Conservation (phyloP, 2,329 filamentous ascomycete species). For the Akanthomyces lecanii region DNA sequence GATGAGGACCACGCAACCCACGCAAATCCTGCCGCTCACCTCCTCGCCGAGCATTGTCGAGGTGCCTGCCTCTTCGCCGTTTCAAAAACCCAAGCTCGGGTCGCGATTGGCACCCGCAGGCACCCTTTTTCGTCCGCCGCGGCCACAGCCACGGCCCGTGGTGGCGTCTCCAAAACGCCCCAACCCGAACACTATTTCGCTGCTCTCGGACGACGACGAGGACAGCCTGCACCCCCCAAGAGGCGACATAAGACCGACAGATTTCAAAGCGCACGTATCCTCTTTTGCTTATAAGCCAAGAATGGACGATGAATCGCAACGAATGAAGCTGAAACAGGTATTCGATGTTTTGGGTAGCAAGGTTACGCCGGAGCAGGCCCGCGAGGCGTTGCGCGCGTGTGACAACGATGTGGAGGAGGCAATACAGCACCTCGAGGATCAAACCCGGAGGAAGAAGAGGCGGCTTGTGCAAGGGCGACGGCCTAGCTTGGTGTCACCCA, state of each 20-base stretch:
- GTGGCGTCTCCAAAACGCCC: conserved; percentile 26
- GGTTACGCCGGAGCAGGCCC: conserved; percentile 29
- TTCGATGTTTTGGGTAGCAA: conserved; percentile 32
- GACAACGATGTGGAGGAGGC: conserved; percentile 35
- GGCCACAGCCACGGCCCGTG: conserved; percentile 22
- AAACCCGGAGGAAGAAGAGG: conserved; percentile 28
- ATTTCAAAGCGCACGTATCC: conserved; percentile 41
- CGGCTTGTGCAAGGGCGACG: conserved; percentile 36
- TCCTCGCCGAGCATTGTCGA: conserved; percentile 58
- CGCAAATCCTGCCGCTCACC: conserved; percentile 38
- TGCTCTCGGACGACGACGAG: conserved; percentile 51
- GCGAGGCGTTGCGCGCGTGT: conserved; percentile 30
- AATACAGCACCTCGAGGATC: conserved; percentile 28
- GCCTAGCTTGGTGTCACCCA: conserved; percentile 22
- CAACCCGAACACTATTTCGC: conserved; percentile 42
- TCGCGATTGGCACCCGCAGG: conserved; percentile 71
- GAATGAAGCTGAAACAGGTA: conserved; percentile 33
- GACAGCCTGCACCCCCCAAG: conserved; percentile 46
- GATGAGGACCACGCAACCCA: conserved; percentile 38
- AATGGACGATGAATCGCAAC: conserved; percentile 34
- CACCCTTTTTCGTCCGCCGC: conserved; percentile 60
- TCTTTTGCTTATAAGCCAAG: conserved; percentile 47
- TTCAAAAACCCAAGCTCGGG: conserved; percentile 42
- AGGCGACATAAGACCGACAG: conserved; percentile 60
- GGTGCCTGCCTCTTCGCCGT: conserved; percentile 84